Conservation (phyloP, 192 early-diverging fungal species). For the Podila minutissima region DNA sequence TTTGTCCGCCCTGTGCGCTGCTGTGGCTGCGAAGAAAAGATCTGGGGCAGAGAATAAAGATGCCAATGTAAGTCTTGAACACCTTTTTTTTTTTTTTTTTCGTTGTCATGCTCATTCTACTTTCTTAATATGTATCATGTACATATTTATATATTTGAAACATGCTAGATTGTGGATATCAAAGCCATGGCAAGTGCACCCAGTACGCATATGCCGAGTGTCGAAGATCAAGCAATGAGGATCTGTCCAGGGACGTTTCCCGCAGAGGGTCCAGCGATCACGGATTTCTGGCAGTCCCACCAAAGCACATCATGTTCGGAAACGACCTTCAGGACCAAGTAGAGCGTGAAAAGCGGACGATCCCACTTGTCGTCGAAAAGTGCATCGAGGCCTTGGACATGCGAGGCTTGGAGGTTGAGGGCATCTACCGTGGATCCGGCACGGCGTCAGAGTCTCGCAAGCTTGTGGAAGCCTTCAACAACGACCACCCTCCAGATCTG, state of each 20-base stretch:
- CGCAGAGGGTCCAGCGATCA: slow-evolving; percentile 3
- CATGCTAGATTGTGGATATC: slow-evolving; percentile 55
- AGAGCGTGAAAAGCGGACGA: slow-evolving; percentile 55
- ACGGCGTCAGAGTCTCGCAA: slow-evolving; percentile 71
- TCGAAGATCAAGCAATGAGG: slow-evolving; percentile 2
- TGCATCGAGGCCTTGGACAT: slow-evolving; percentile 71
- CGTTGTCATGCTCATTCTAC: not conserved
- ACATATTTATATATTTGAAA: too few relatives aligned
- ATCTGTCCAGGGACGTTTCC: slow-evolving; percentile 10
- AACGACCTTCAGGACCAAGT: slow-evolving; percentile 62
- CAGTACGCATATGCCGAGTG: slow-evolving; percentile 1
- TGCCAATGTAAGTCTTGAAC: slow-evolving; percentile 45
- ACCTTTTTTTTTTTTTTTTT: not conserved
- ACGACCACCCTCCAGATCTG: slow-evolving; percentile 54
- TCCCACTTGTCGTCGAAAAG: slow-evolving; percentile 73
- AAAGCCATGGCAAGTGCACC: slow-evolving; percentile 54
- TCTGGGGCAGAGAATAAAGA: slow-evolving; percentile 58
- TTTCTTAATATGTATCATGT: not conserved
- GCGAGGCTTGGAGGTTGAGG: slow-evolving; percentile 71
- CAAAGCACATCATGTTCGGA: slow-evolving; percentile 66
- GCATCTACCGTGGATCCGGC: slow-evolving; percentile 81
- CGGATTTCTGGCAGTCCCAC: not conserved
- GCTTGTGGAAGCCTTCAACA: slow-evolving; percentile 67
- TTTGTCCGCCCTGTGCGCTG: slow-evolving; percentile 57
- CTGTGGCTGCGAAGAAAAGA: slow-evolving; percentile 59